Evolutionary conservation across 2,329 filamentous ascomycete species (phyloP).

Genomic region (Xylaria sp.): DNA sequence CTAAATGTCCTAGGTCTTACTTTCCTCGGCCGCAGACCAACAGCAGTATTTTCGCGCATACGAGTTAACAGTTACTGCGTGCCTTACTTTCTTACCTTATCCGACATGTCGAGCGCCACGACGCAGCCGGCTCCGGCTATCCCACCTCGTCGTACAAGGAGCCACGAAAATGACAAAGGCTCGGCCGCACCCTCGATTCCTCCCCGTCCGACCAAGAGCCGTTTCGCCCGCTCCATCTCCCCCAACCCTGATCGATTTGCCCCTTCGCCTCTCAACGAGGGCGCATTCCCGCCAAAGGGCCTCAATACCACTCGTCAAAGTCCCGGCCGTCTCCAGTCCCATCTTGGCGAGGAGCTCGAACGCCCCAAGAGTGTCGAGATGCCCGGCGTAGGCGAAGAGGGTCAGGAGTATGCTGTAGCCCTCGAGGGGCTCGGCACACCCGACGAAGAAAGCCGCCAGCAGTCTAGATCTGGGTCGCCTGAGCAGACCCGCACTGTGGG

Average conservation of each 20-base stretch:
- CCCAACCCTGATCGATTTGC: constrained; percentile 79
- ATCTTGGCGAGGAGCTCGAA: constrained; percentile 48
- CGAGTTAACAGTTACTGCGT: constrained; percentile 27
- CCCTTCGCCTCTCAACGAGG: constrained; percentile 83
- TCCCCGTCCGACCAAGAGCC: constrained; percentile 71
- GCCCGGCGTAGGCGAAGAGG: constrained; percentile 87
- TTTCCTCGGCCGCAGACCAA: constrained; percentile 22
- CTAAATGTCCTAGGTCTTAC: constrained; percentile 21
- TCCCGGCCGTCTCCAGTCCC: constrained; percentile 41
- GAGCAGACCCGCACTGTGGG: constrained; percentile 78
- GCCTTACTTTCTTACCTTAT: constrained; percentile 14
- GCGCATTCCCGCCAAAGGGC: constrained; percentile 54
- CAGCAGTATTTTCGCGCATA: constrained; percentile 22
- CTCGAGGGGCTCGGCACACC: constrained; percentile 50
- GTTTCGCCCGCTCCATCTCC: constrained; percentile 74
- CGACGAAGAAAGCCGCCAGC: constrained; percentile 42
- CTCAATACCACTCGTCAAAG: constrained; percentile 37
- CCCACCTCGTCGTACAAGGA: constrained; percentile 59
- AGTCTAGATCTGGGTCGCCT: constrained; percentile 54
- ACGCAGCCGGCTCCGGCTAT: constrained; percentile 55
- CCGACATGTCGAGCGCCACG: constrained; percentile 53
- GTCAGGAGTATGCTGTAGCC: constrained; percentile 76
- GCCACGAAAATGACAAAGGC: constrained; percentile 49
- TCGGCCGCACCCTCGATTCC: constrained; percentile 68
- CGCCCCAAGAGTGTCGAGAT: constrained; percentile 79